These are phyloP conservation scores for Rhodosporidiobolus odoratus DNA, from an alignment of 768 basidiomycete genomes.

Conservation along the genomic window DNA sequence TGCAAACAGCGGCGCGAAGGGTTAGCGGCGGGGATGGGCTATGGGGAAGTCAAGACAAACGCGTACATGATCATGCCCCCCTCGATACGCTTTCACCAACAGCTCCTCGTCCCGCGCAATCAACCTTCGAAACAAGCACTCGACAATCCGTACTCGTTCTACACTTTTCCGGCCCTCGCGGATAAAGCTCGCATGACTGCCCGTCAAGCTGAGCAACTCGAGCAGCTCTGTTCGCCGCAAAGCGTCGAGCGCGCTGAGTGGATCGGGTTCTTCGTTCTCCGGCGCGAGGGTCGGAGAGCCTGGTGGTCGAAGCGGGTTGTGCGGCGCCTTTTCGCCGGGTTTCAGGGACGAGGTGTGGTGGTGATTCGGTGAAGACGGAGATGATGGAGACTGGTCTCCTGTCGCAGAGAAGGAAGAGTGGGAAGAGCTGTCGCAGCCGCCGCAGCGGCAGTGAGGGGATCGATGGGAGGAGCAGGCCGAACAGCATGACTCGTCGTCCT, in stretches of 20 bases:
- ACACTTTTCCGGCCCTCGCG: slow-evolving; percentile 32
- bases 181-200: slow-evolving; percentile 37
- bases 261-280: slow-evolving; percentile 30
- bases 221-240: slow-evolving; percentile 33
- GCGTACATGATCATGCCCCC: slow-evolving; percentile 35
- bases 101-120: slow-evolving; percentile 32
- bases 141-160: slow-evolving; percentile 37
- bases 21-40: background rate
- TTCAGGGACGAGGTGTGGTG: background rate
- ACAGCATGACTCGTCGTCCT: background rate
- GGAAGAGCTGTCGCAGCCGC: background rate
- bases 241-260: slow-evolving; percentile 32
- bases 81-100: slow-evolving; percentile 36
- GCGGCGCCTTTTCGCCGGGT: background rate
- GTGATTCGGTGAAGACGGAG: background rate
- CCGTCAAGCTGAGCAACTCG: slow-evolving; percentile 36
- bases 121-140: slow-evolving; percentile 36
- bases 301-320: slow-evolving; percentile 32
- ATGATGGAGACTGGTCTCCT: background rate
- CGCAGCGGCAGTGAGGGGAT: background rate
- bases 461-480: background rate
- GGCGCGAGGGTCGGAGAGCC: slow-evolving; percentile 32
- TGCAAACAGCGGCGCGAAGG: background rate
- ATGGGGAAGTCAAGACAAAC: background rate
- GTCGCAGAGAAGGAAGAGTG: background rate